Base-by-base conservation (phyloP, 2,329 filamentous ascomycete species). In the Neopestalotiopsis sp. region DNA sequence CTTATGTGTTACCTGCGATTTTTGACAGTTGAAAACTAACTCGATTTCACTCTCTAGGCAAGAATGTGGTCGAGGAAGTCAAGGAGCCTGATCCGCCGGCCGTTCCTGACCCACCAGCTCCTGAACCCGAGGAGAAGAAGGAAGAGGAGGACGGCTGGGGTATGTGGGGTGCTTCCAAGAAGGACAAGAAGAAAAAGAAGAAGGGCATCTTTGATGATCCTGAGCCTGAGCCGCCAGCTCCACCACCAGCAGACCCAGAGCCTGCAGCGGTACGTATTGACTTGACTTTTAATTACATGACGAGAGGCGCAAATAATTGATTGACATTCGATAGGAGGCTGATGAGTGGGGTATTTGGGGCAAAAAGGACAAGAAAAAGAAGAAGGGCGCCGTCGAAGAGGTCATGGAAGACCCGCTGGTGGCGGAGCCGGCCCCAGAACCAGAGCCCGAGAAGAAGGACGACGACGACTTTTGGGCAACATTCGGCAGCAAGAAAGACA, bases 381-480 rank as follows among this genome's bases (percentile, higher is more conserved):
- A 71, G 49, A 83, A 81, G 68, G 81, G 76, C 12, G 68, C 69
- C 34, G 32, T 69, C 14, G 59, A 61, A 61, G 73, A 72, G 58
- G 42, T 64, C 17, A 57, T 57, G 45, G 71, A 78, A 38, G 74
- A 71, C 71, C 75, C 74, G 66, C 76, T 73, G 67, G 74, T 72
- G 12, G 63, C 68, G 34, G 72, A 75, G 3, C 52, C 68, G 24
- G 67, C 61, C 7, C 62, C 70, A 10, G 80, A 80, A 63, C 80
- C 82, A 28, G 80, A 81, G 69, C 77, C 78, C n/a, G 81, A 71
- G 69, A 77, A 76, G 77, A 77, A 75, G 73, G 72, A 74, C 61
- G 75, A 75, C 28, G 73, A 78, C 42, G 74, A 78, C 67, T 75
- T 75, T 52, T 80, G 77, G 78, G 78, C 74, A 40, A 72, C 69